Evolutionary conservation across 2,329 filamentous ascomycete genomes (phyloP).

Genomic region (Cytospora leucostoma): DNA sequence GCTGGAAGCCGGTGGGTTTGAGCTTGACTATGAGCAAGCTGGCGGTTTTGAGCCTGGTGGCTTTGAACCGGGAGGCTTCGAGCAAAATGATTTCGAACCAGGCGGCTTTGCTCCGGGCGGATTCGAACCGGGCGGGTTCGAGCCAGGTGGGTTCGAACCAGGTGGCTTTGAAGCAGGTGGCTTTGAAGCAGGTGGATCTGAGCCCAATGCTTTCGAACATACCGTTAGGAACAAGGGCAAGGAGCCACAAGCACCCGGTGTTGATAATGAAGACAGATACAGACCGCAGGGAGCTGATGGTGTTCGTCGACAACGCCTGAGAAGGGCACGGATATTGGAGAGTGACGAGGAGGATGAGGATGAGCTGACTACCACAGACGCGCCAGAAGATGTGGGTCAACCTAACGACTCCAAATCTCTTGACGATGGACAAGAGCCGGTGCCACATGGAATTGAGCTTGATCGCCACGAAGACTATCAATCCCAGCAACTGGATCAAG

Average conservation of each 20-base stretch:
- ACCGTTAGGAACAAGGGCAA: constrained; percentile 10
- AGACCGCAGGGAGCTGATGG: background rate
- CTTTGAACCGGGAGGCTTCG: constrained; percentile 1
- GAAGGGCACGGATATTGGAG: constrained; percentile 6
- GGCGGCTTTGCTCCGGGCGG: background rate
- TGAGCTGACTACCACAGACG: background rate
- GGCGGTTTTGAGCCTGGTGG: constrained; percentile 28
- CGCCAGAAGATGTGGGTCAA: background rate
- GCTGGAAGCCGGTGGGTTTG: constrained; percentile 22
- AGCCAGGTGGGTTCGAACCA: constrained; percentile 13
- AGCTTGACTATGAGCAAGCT: background rate
- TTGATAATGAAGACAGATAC: background rate
- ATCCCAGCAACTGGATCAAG: background rate
- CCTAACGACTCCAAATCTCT: background rate
- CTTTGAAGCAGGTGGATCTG: constrained; percentile 7
- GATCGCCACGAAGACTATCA: constrained; percentile 12
- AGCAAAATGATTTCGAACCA: no score
- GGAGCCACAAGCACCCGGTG: background rate
- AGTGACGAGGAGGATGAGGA: constrained; percentile 12
- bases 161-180: constrained; percentile 8
- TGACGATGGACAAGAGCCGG: constrained; percentile 3
- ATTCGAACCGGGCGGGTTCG: constrained; percentile 8
- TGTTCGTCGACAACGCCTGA: background rate
- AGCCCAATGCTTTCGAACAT: background rate
- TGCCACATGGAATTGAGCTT: constrained; percentile 24